Evolutionary conservation across 2,329 filamentous ascomycete species (phyloP).

Genomic region (Fusarium odoratissimum): DNA sequence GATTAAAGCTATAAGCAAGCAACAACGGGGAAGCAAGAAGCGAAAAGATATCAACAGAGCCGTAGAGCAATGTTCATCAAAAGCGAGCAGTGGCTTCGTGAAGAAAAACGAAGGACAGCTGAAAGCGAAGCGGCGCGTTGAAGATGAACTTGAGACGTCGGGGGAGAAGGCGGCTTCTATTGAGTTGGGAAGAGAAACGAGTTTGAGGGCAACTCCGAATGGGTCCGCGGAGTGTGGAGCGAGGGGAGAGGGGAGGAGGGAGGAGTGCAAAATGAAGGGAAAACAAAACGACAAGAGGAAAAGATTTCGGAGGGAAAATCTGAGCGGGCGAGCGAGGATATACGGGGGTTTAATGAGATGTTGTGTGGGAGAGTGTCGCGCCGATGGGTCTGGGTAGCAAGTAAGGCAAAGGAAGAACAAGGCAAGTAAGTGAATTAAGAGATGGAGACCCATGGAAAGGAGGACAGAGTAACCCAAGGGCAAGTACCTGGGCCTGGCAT

Average conservation of each 20-base stretch:
- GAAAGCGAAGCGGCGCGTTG: conserved; percentile 37
- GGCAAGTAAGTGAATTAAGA: conserved; percentile 24
- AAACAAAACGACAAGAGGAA: conserved; percentile 47
- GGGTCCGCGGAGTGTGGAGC: conserved; percentile 50
- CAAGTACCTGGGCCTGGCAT: conserved; percentile 22
- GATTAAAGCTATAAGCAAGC: conserved; percentile 59
- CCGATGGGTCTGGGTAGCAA: conserved; percentile 9
- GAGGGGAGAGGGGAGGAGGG: conserved; percentile 42
- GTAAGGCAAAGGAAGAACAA: conserved; percentile 24
- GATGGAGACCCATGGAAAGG: conserved; percentile 31
- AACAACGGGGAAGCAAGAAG: conserved; percentile 51
- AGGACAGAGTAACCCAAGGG: conserved; percentile 43
- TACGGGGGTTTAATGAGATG: conserved; percentile 51
- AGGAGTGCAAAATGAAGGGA: conserved; percentile 45
- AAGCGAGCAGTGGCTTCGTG: conserved; percentile 40
- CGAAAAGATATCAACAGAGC: conserved; percentile 47
- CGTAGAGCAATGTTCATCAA: conserved; percentile 45
- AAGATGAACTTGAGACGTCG: conserved; percentile 43
- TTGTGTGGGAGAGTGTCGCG: conserved; percentile 43
- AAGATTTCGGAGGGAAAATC: conserved; percentile 47
- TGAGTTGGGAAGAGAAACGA: conserved; percentile 44
- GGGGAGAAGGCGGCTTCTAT: conserved; percentile 38
- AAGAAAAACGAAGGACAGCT: conserved; percentile 47
- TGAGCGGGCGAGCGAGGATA: conserved; percentile 43
- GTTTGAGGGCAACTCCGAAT: conserved; percentile 45